Evolutionary conservation across 176 grass and related monocot species (phyloP), one percentile per base, ranked within the genome.

Genomic region (Pontederia crassipes): DNA sequence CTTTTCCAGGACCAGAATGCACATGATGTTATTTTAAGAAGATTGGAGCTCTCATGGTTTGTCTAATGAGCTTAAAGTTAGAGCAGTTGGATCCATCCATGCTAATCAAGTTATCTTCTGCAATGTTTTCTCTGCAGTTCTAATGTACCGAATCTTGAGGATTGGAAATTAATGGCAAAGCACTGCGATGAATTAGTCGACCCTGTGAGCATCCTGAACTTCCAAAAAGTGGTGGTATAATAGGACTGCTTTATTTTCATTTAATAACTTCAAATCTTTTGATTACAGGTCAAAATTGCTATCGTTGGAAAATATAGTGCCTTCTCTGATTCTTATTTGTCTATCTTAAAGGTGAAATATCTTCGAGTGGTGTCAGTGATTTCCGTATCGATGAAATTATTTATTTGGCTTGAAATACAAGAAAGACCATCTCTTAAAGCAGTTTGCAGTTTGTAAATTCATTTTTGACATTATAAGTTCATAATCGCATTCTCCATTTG

Each of bases 271-370:
- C 47, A 57, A 20, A 15, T 68, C 64, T 48, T 58, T 61, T 10
- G 13, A 50, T 62, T 28, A 35, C 63, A 83, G 80, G 80, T 83
- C 62, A 75, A 63, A 63, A 77, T 83, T 73, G 80, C 80, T 18
- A 77, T 83, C 57, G 74, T 83, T 49, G 74, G 74, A 55, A 83
- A 83, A 62, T 83, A 83, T 57, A 83, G 74, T 61, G 80, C 55
- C 58, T 68, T 77, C 48, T 59, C 80, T 46, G 80, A 83, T 77
- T 73, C 80, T 62, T 83, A 83, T 71, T 69, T 83, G 9, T 83
- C 80, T 72, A 69, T 83, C 54, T 52, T 83, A 28, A 83, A 83
- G 80, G 80, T 83, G 54, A 62, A 24, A 45, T 13, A n/a, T 60
- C 29, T 65, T 56, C 29, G 9, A 26, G 55, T 13, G 2, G 1